These are phyloP conservation scores for Aspergillus aculeatinus DNA, from an alignment of 2,329 filamentous ascomycete genomes.

Conservation along the genomic window DNA sequence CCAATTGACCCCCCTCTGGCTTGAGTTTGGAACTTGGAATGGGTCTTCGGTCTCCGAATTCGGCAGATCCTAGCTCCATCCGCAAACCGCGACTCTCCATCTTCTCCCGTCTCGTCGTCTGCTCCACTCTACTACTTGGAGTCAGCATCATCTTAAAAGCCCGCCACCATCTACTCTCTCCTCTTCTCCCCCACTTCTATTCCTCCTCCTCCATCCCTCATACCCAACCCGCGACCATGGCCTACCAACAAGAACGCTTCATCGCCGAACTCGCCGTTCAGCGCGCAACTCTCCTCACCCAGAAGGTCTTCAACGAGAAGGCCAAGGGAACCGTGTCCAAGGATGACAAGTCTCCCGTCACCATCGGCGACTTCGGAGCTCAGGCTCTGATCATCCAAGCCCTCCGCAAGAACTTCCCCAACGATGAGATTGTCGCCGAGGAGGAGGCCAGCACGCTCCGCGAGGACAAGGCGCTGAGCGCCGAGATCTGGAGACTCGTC, in stretches of 20 bases:
- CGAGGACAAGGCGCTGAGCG: conserved; percentile 65
- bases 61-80: conserved; percentile 23
- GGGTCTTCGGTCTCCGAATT: conserved; percentile 20
- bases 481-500: conserved; percentile 83
- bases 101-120: conserved; percentile 33
- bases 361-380: conserved; percentile 95
- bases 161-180: conserved; percentile 40
- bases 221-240: conserved; percentile 35
- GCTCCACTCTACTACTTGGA: conserved; percentile 46
- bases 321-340: conserved; percentile 93
- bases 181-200: conserved; percentile 33
- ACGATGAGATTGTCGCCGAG: conserved; percentile 89
- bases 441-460: conserved; percentile 84
- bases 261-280: conserved; percentile 87
- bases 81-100: conserved; percentile 21
- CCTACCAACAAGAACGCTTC: conserved; percentile 74
- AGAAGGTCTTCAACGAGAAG: conserved; percentile 79
- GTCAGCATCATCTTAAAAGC: conserved; percentile 40
- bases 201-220: conserved; percentile 19
- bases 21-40: conserved; percentile 17
- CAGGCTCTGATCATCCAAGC: conserved; percentile 94
- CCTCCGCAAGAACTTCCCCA: conserved; percentile 83
- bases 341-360: conserved; percentile 93
- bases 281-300: conserved; percentile 72
- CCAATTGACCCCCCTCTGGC: neutral